Conservation (phyloP, 495 filamentous ascomycete genomes). For the Penicillium taxi region DNA sequence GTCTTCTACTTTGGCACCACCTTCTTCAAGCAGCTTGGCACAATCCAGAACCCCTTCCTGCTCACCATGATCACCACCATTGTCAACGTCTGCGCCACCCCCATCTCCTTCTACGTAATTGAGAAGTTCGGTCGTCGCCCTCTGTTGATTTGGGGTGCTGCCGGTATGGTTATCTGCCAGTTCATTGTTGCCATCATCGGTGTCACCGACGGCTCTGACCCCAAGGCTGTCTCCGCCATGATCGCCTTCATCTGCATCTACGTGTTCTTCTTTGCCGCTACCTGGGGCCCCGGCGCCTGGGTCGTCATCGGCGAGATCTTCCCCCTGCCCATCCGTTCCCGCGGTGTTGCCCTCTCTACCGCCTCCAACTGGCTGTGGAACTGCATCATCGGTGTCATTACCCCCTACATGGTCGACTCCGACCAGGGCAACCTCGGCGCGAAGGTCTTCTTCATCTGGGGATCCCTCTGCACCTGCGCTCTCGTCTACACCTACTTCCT, state of each 20-base stretch:
- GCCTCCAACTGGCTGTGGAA: slow-evolving; percentile 90
- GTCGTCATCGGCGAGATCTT: slow-evolving; percentile 84
- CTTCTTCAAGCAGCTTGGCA: slow-evolving; percentile 62
- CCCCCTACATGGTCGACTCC: slow-evolving; percentile 67
- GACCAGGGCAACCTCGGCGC: slow-evolving; percentile 62
- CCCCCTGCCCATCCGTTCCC: slow-evolving; percentile 74
- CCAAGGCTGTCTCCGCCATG: slow-evolving; percentile 51
- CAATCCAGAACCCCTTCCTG: slow-evolving; percentile 68
- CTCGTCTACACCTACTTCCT: slow-evolving; percentile 74
- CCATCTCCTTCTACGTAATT: slow-evolving; percentile 73
- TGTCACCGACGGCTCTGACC: slow-evolving; percentile 46
- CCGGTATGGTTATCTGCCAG: slow-evolving; percentile 76
- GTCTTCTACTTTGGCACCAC: slow-evolving; percentile 85
- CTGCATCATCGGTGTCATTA: slow-evolving; percentile 63
- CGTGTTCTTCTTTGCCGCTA: slow-evolving; percentile 68
- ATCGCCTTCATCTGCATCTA: slow-evolving; percentile 74
- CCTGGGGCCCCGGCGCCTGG: slow-evolving; percentile 71
- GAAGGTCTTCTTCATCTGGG: slow-evolving; percentile 84
- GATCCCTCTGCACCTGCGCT: slow-evolving; percentile 55
- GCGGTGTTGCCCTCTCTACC: slow-evolving; percentile 71
- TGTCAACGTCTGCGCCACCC: slow-evolving; percentile 78
- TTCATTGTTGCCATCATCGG: slow-evolving; percentile 78
- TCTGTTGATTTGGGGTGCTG: slow-evolving; percentile 70
- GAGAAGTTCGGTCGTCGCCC: slow-evolving; percentile 75
- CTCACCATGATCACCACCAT: slow-evolving; percentile 74